Base-by-base conservation (phyloP, 345 rosid genomes). In the Eucalyptus paniculata region DNA sequence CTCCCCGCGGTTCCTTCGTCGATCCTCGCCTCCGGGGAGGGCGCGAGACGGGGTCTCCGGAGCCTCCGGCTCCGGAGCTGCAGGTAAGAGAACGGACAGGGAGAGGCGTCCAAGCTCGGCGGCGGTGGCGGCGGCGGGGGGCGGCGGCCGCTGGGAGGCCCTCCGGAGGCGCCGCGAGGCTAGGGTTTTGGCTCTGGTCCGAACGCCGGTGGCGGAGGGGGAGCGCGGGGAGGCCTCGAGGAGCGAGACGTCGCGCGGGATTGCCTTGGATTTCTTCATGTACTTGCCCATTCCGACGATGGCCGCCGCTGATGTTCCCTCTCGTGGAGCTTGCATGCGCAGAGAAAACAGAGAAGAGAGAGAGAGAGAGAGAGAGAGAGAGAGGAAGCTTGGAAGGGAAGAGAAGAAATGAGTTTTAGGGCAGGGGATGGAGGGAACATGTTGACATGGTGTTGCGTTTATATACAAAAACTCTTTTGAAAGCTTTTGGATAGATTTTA, bases 21-120 rank as follows among this genome's bases (percentile, higher is more conserved):
- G 2, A 7, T 34, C 4, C n/a, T 40, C 88, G 32, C 47, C 37
- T 23, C 88, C 88, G 60, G 18, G 42, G 60, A 34, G 42, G 60
- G 60, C 24, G 34, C 45, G 88, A 51, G 67, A 10, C 8, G 24
- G 40, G 95, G 93, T 88, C 95, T 96, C 89, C 92, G 94, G 14
- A 96, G 96, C 19, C 99, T 95, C n/a, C 99, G 99, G 88, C 97
- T 98, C 16, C 99, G 92, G 8, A 98, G 97, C 95, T 98, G 99
- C 50, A 98, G 97, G 89, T 97, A 98, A 24, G 95, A 94, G 13
- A 91, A 44, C 4, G 87, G 42, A 37, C 65, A 37, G 51, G 90
- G 80, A 53, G 69, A 40, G 47, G 85, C 85, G 47, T 40, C 83
- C 85, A 40, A 21, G 28, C 30, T 21, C 47, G 47, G 47, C 47